Base-by-base conservation (phyloP, 2,329 filamentous ascomycete genomes). In the Aspergillus caelatus region DNA sequence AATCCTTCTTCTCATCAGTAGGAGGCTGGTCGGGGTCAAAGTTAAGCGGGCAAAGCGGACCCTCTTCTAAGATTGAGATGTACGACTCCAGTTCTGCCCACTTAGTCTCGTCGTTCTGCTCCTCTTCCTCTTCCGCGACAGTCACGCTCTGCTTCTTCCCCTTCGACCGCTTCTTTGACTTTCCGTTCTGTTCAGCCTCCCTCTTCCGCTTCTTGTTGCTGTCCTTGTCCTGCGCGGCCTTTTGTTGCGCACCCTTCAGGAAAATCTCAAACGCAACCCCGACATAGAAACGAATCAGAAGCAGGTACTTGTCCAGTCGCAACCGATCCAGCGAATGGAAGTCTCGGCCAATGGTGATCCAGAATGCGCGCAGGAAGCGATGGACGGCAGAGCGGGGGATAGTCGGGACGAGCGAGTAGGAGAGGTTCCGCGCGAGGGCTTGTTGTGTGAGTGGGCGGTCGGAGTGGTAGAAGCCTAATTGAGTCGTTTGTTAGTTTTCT, bases 251-350 rank as follows among this genome's bases (percentile, higher is more conserved):
- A 39, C 67, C 71, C 67, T 77, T 78, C 28, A 80, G 45, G 61
- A 78, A 75, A 1, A 79, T 56, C 57, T 79, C 75, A 66, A 96
- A 88, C 11, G 88, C 88, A n/a, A 90, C 88, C 43, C 86, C 88
- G 16, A 97, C 81, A 70, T 93, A 92, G 67, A 91, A 87, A 58
- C 95, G 86, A 62, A 96, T 90, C 21, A 98, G 84, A 69, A 94
- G 85, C 62, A 99, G 81, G 74, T 96, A 98, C 82, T 99, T 99
- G 80, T 99, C 93, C 82, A 98, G 89, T 48, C 92, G 87, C 68
- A 91, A 79, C 10, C 90, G 88, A 75, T 93, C 91, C 65, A 93
- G 88, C 52, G 83, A 81, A 32, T 86, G 86, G 87, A 90, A 93
- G 78, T 92, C 88, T 53, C 85, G 79, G 54, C 85, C 82, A 77